Evolutionary conservation across 805 yeast species (phyloP).

Genomic region (Saccharomycopsis javanensis): DNA sequence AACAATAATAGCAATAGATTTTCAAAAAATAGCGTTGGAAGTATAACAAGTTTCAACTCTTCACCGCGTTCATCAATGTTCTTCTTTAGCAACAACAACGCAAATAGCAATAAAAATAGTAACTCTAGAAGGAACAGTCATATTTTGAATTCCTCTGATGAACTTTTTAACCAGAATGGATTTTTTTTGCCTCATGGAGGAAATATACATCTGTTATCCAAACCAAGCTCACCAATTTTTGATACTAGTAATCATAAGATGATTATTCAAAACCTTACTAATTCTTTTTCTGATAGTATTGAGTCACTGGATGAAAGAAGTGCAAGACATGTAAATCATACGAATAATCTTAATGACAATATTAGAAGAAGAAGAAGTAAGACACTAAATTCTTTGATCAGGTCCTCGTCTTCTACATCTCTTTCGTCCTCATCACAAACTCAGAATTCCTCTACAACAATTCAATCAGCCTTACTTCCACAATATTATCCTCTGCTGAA

Average conservation of each 20-base stretch:
- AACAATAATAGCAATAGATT: not conserved
- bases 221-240: constrained; percentile 10
- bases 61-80: not conserved
- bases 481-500: not conserved
- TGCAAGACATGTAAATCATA: not conserved
- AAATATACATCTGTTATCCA: constrained; percentile 4
- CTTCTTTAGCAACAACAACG: not conserved
- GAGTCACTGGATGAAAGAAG: not conserved
- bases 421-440: not conserved
- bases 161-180: not conserved
- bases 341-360: not conserved
- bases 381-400: constrained; percentile 13
- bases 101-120: not conserved
- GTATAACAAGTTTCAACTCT: not conserved
- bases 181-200: not conserved
- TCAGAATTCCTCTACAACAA: not conserved
- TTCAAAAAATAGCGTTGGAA: not conserved
- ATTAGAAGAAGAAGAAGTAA: constrained; percentile 13
- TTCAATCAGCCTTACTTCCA: not conserved
- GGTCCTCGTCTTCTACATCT: not conserved
- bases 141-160: not conserved
- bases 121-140: not conserved
- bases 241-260: not conserved
- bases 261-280: not conserved
- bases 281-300: not conserved